Percentiles rank a stretch among this genome's conserved stretches.
Evolutionary conservation across 202 grass and related monocot species (phyloP).

Genomic region (Musa balbisiana): DNA sequence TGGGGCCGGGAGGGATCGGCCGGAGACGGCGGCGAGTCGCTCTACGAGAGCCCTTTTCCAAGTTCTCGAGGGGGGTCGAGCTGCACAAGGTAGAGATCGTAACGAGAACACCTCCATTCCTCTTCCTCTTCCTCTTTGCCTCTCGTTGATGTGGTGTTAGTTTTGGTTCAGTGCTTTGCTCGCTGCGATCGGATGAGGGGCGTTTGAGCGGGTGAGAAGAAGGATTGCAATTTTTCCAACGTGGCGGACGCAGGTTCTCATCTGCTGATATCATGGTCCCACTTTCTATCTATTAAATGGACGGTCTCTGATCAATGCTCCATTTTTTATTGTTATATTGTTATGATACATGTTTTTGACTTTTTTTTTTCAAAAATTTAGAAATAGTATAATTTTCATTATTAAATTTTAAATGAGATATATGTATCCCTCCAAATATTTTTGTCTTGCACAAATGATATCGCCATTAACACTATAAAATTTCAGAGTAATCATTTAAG

Average conservation of each 20-base stretch:
- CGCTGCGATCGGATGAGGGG: neutral
- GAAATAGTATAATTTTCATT: too few species aligned
- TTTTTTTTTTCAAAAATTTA: too few species aligned
- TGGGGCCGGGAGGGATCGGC: neutral
- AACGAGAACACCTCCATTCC: constrained; percentile 4
- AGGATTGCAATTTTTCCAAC: neutral
- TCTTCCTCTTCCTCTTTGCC: too few species aligned
- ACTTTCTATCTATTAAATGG: neutral
- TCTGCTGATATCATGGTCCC: neutral
- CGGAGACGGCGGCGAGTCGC: neutral
- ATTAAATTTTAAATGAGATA: too few species aligned
- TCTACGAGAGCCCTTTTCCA: neutral
- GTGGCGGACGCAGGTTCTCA: neutral
- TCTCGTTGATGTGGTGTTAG: neutral
- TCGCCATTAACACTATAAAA: too few species aligned
- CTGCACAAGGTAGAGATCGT: neutral
- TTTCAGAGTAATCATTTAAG: too few species aligned
- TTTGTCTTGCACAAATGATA: too few species aligned
- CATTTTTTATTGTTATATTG: neutral
- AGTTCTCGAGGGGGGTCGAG: neutral
- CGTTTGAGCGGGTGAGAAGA: neutral
- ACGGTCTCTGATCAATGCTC: neutral
- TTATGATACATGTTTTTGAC: too few species aligned
- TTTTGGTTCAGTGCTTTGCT: too few species aligned
- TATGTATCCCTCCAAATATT: too few species aligned